phyloP scores from a whole-genome alignment of 371 early-diverging fungal genomes.

The Basidiobolus meristosporus region DNA sequence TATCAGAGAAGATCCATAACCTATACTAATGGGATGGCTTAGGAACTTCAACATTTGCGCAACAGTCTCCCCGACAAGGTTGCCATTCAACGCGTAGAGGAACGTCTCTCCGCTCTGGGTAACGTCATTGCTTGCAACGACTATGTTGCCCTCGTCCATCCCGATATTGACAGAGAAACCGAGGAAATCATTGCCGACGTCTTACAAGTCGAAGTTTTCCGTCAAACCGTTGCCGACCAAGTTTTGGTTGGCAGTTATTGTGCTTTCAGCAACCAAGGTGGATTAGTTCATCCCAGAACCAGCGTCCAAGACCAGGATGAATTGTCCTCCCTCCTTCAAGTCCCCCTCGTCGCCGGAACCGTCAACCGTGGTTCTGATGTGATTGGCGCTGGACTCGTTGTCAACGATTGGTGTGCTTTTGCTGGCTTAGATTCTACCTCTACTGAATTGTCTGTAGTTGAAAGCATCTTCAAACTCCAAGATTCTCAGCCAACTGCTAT shows the following conservation, averaged over 20 bases:
- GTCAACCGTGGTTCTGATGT: constrained; percentile 98
- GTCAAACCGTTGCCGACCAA: constrained; percentile 96
- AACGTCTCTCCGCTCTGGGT: constrained; percentile 96
- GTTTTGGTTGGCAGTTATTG: constrained; percentile 98
- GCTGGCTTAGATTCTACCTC: constrained; percentile 95
- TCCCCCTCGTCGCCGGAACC: constrained; percentile 98
- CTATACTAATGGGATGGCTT: background rate
- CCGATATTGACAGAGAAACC: constrained; percentile 96
- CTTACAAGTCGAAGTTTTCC: constrained; percentile 95
- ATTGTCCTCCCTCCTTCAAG: constrained; percentile 91
- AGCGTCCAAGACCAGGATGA: constrained; percentile 96
- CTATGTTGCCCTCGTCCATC: constrained; percentile 97
- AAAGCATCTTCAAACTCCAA: constrained; percentile 94
- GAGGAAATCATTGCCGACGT: constrained; percentile 98
- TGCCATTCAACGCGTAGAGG: constrained; percentile 93
- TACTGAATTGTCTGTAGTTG: constrained; percentile 97
- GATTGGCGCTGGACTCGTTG: constrained; percentile 96
- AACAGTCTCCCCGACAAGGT: constrained; percentile 95
- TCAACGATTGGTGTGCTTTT: constrained; percentile 98
- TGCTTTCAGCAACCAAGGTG: constrained; percentile 96
- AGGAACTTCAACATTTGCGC: constrained; percentile 94
- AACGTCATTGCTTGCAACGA: constrained; percentile 99
- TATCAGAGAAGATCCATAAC: background rate
- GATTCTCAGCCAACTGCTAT: constrained; percentile 78
- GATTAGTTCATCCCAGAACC: constrained; percentile 95